phyloP scores from a whole-genome alignment of 2,329 filamentous ascomycete genomes.

The Sporothrix euskadiensis region DNA sequence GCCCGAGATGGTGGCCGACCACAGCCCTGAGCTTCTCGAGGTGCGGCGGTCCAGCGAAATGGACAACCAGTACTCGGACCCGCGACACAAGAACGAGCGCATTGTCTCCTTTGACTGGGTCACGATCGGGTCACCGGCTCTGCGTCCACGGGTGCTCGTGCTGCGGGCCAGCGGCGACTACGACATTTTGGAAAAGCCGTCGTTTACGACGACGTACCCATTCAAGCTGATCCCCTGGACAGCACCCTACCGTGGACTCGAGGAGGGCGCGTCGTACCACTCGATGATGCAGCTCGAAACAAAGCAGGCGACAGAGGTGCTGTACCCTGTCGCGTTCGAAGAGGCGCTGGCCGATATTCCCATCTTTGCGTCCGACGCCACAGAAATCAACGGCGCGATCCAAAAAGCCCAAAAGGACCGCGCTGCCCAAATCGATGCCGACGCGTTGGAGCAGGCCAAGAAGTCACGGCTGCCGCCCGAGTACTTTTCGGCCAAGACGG shows the following conservation, averaged over 20 bases:
- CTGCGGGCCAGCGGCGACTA: conserved; percentile 62
- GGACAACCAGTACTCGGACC: conserved; percentile 58
- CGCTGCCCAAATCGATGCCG: conserved; percentile 38
- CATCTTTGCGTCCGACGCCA: conserved; percentile 58
- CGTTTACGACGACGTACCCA: conserved; percentile 57
- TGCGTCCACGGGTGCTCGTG: conserved; percentile 60
- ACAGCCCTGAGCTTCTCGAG: conserved; percentile 60
- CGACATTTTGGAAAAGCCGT: conserved; percentile 63
- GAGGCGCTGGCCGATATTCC: conserved; percentile 55
- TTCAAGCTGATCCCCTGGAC: conserved; percentile 64
- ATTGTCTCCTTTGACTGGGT: conserved; percentile 71
- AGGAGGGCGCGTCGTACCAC: conserved; percentile 56
- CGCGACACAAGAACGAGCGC: conserved; percentile 55
- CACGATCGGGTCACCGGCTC: conserved; percentile 55
- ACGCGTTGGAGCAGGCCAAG: conserved; percentile 43
- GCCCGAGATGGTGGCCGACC: conserved; percentile 44
- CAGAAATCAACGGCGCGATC: conserved; percentile 46
- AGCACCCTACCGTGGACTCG: conserved; percentile 57
- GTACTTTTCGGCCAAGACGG: conserved; percentile 46
- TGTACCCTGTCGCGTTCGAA: conserved; percentile 57
- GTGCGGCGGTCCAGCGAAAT: conserved; percentile 62
- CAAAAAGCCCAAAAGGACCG: conserved; percentile 43
- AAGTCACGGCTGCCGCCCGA: conserved; percentile 43
- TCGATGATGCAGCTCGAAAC: conserved; percentile 60
- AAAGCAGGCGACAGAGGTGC: conserved; percentile 53